A percentile compares a stretch with the other conserved stretches of the same genome.
These are phyloP conservation scores for Cordyceps cateniannulata DNA, from an alignment of 2,329 filamentous ascomycete genomes.

Conservation along the genomic window DNA sequence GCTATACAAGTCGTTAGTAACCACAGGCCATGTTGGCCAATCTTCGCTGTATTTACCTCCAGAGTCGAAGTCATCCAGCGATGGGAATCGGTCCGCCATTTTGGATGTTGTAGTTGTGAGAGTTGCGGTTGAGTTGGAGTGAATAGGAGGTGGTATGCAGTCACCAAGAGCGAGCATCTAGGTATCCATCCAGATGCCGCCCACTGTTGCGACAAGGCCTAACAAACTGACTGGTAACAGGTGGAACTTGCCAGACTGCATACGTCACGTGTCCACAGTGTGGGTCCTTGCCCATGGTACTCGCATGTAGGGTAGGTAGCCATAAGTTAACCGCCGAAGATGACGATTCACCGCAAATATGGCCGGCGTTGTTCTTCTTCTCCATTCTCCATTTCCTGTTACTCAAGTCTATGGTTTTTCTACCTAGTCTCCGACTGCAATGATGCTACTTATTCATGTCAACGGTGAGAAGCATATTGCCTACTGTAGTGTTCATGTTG, in stretches of 20 bases:
- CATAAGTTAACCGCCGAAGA: no score
- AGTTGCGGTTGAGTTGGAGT: neutral
- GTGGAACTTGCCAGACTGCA: neutral
- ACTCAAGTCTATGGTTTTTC: no score
- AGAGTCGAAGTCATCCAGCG: conserved; percentile 70
- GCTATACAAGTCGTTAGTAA: conserved; percentile 35
- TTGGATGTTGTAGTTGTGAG: conserved; percentile 18
- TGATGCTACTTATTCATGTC: no score
- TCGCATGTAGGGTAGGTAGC: neutral
- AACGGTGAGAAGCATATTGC: no score
- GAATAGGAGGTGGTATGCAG: conserved; percentile 2
- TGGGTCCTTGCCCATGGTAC: neutral
- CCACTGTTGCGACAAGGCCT: neutral
- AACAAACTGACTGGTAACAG: neutral
- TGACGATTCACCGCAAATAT: no score
- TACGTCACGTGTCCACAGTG: conserved; percentile 5
- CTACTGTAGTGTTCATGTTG: no score
- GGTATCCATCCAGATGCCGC: neutral
- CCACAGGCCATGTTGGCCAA: neutral
- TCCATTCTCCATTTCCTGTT: no score
- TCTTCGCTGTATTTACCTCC: conserved; percentile 43
- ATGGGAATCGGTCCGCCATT: conserved; percentile 76
- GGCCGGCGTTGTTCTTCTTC: no score
- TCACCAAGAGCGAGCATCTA: neutral
- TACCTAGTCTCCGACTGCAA: no score